Conservation (phyloP, 179 eudicot genomes). For the Amaranthus tricolor region DNA sequence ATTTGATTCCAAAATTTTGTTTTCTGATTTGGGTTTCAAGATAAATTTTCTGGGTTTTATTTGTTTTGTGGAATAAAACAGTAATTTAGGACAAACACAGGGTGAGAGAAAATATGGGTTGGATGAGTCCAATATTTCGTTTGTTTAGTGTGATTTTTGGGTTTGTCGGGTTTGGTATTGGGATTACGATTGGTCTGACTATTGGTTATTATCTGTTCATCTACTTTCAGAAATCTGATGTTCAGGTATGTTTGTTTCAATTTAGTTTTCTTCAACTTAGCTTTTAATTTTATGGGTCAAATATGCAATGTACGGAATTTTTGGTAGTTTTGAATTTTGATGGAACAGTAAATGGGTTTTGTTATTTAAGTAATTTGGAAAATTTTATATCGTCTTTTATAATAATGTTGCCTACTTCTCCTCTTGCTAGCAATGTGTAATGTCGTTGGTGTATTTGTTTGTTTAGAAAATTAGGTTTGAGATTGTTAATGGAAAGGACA, state of each 20-base stretch:
- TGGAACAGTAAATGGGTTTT: not conserved
- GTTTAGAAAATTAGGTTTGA: not conserved
- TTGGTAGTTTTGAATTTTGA: not conserved
- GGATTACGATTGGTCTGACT: conserved; percentile 54
- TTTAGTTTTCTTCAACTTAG: not conserved
- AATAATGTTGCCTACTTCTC: no score
- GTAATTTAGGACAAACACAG: not conserved
- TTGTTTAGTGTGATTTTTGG: conserved; percentile 40
- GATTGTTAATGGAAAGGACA: not conserved
- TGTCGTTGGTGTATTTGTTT: not conserved
- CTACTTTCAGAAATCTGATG: conserved; percentile 57
- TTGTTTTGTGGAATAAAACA: not conserved
- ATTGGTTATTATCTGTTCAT: conserved; percentile 70
- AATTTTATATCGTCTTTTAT: not conserved
- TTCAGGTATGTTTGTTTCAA: conserved; percentile 36
- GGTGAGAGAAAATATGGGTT: conserved; percentile 26
- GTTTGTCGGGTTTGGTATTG: conserved; percentile 65
- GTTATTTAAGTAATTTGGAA: not conserved
- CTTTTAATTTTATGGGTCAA: conserved; percentile 9
- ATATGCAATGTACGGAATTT: not conserved
- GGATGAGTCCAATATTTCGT: conserved; percentile 28
- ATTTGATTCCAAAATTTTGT: conserved; percentile 13
- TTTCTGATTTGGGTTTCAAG: conserved; percentile 22
- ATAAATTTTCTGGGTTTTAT: conserved; percentile 22
- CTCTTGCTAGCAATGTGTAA: no score